phyloP scores from a whole-genome alignment of 1,284 basidiomycete genomes.

The Calocybe gambosa region DNA sequence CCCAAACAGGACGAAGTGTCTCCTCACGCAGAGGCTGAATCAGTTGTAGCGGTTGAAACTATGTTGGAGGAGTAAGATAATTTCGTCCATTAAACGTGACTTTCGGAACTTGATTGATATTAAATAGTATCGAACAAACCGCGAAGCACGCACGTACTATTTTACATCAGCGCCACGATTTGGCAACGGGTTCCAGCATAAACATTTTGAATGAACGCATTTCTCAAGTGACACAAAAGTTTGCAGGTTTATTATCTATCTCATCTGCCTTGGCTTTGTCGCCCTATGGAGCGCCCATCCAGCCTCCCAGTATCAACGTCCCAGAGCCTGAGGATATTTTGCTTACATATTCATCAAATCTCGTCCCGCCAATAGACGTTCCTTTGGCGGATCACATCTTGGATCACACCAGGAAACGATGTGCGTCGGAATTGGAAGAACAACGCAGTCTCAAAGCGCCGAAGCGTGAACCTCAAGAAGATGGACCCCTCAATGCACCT shows the following conservation, averaged over 20 bases:
- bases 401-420: conserved; percentile 55
- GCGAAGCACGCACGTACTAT: conserved; percentile 34
- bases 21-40: conserved; percentile 20
- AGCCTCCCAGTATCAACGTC: conserved; percentile 12
- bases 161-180: conserved; percentile 27
- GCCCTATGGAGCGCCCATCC: conserved; percentile 14
- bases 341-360: conserved; percentile 13
- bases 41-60: conserved; percentile 22
- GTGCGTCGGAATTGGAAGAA: conserved; percentile 56
- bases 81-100: conserved; percentile 1
- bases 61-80: conserved; percentile 29
- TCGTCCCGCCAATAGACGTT: conserved; percentile 20
- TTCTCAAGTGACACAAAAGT: conserved; percentile 33
- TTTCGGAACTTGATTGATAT: conserved; percentile 11
- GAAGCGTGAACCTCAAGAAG: conserved; percentile 65
- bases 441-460: conserved; percentile 57
- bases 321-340: conserved; percentile 15
- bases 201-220: conserved; percentile 34
- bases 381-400: conserved; percentile 17
- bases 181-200: conserved; percentile 30
- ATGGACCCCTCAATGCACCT: conserved; percentile 27
- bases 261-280: conserved; percentile 14
- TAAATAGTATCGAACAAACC: conserved; percentile 34
- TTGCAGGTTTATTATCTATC: conserved; percentile 26
- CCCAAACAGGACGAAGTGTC: conserved; percentile 19